These are phyloP conservation scores for Acaromyces ingoldii DNA, from an alignment of 1,284 basidiomycete genomes.

Conservation along the genomic window DNA sequence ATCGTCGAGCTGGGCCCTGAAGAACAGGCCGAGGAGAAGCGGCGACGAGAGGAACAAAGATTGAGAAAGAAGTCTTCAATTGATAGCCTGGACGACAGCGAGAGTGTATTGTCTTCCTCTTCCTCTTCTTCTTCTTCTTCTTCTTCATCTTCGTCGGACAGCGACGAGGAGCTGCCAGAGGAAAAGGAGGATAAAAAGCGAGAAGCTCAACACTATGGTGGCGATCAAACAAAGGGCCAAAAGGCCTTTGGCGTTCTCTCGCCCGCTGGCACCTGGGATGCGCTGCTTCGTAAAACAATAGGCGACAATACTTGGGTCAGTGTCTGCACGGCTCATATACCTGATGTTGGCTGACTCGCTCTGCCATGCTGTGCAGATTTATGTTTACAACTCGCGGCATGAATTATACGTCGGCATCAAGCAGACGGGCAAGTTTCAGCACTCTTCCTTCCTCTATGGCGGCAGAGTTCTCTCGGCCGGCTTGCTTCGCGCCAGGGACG, in stretches of 20 bases:
- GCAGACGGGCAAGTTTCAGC: constrained; percentile 42
- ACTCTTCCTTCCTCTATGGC: constrained; percentile 39
- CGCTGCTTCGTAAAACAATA: constrained; percentile 32
- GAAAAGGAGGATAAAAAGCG: constrained; percentile 14
- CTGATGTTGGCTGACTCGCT: no score
- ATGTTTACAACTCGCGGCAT: constrained; percentile 37
- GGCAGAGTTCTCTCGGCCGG: constrained; percentile 37
- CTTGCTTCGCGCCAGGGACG: constrained; percentile 31
- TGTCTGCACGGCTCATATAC: no score
- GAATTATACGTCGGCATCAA: constrained; percentile 42
- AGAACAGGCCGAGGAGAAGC: constrained; percentile 24
- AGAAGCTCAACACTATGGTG: constrained; percentile 20
- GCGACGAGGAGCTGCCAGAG: neutral
- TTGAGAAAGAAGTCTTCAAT: neutral
- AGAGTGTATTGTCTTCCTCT: constrained; percentile 12
- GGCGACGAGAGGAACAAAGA: constrained; percentile 5
- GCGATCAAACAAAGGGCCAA: constrained; percentile 18
- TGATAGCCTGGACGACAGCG: neutral
- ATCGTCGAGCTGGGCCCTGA: constrained; percentile 43
- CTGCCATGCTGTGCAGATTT: constrained; percentile 18
- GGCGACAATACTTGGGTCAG: constrained; percentile 7
- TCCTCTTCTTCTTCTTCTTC: constrained; percentile 12
- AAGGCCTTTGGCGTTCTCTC: constrained; percentile 18
- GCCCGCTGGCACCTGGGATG: constrained; percentile 30
- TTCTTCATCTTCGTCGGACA: neutral